Evolutionary conservation across 495 filamentous ascomycete genomes (phyloP), one percentile per base, ranked within the genome.

Genomic region (Beverwykella pulmonaria): DNA sequence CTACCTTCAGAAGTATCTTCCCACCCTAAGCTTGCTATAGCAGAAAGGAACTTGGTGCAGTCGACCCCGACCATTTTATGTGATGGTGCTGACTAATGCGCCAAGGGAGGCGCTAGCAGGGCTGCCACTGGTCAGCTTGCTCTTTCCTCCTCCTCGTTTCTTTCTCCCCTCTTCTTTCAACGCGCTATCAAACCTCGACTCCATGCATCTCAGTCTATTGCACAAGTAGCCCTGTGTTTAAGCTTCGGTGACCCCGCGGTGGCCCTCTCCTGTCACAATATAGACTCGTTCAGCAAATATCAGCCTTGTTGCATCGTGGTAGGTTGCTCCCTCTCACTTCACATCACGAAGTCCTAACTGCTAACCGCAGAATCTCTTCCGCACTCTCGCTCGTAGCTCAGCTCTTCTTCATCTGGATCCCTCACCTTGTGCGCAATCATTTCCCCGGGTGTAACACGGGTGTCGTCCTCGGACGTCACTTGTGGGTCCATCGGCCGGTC

Each of bases 401-500:
- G 2, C 39, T 3, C 15, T 12, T n/a, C 8, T 10, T n/a, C 17
- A 15, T n/a, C 2, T 44, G 3, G 39, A n/a, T 44, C 39, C 39
- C 17, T 44, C 17, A 44, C 17, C 17, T 44, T 10, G 2, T n/a
- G 39, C 39, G 39, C 2, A 44, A 15, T 44, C 17, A 44, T 15
- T 50, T 50, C 8, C 6, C 8, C 48, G 23, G 41, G 54, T 29
- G 44, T 48, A 49, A 12, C 61, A 53, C 23, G 30, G 48, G 48
- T 52, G 53, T 44, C 10, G 63, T 59, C 47, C 46, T 39, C 49
- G 34, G 59, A 47, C 58, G 39, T 55, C 65, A 49, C 26, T 26
- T 25, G 39, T 59, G 52, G 59, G 59, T 59, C 39, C 47, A 48
- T 20, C 30, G 63, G 59, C 53, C 54, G 46, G 54, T 49, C 44